Evolutionary conservation across 352 stramenopile species (phyloP).

Genomic region (Phytophthora colocasiae): DNA sequence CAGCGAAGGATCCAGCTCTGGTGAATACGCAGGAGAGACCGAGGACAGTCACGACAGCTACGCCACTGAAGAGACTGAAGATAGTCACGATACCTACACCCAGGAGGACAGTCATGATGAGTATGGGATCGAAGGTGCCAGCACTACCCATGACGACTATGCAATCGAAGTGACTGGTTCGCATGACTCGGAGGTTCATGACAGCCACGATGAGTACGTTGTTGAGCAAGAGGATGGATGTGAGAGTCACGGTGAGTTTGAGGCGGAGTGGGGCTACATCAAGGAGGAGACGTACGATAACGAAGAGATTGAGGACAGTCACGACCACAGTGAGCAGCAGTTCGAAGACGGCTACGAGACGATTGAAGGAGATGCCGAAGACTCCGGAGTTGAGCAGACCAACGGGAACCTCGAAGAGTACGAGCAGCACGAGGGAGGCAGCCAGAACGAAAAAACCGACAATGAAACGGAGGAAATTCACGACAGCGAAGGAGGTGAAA

Average conservation of each 20-base stretch:
- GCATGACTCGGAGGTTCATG: neutral
- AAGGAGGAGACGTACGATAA: neutral
- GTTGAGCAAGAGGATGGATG: neutral
- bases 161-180: neutral
- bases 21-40: neutral
- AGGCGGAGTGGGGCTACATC: neutral
- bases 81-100: neutral
- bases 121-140: neutral
- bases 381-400: neutral
- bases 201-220: neutral
- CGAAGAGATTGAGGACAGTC: constrained; percentile 1
- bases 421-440: neutral
- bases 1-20: neutral
- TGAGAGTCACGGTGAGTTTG: neutral
- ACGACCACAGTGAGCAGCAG: neutral
- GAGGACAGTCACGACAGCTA: constrained; percentile 3
- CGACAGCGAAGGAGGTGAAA: neutral
- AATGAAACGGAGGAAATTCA: neutral
- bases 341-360: neutral
- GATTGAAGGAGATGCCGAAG: neutral
- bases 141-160: neutral
- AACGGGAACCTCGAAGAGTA: neutral
- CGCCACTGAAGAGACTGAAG: neutral
- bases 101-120: neutral
- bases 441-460: neutral